A percentile compares a stretch with the other conserved stretches of the same genome.
Conservation (phyloP, 2,329 filamentous ascomycete genomes). For the Pezicula neosporulosa region DNA sequence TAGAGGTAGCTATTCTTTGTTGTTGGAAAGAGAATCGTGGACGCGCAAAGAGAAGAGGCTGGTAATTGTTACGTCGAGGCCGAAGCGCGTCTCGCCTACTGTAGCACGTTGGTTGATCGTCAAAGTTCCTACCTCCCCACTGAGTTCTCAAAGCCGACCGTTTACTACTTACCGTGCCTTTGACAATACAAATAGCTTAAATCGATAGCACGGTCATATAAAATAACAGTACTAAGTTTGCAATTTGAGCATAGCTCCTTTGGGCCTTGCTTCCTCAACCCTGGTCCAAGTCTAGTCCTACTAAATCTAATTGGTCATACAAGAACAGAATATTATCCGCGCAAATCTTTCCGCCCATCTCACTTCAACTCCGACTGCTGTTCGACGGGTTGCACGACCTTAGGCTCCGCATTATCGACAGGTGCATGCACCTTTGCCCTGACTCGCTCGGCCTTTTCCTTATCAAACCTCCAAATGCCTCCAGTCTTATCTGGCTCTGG, state of each 20-base stretch:
- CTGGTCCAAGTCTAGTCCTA: background rate
- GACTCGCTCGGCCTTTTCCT: slow-evolving; percentile 26
- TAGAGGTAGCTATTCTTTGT: background rate
- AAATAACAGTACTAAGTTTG: too few relatives aligned
- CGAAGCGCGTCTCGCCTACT: background rate
- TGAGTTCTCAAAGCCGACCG: too few relatives aligned
- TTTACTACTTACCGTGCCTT: too few relatives aligned
- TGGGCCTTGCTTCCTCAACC: too few relatives aligned
- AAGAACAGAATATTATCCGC: background rate
- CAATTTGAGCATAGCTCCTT: too few relatives aligned
- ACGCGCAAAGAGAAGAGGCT: background rate
- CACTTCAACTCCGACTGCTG: background rate
- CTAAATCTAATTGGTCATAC: background rate
- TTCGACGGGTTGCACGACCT: background rate
- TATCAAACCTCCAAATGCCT: slow-evolving; percentile 68
- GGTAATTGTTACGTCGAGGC: background rate
- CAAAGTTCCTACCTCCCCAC: background rate
- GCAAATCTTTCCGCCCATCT: background rate
- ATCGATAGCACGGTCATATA: too few relatives aligned
- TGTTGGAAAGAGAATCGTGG: background rate
- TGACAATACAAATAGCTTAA: too few relatives aligned
- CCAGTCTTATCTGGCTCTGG: slow-evolving; percentile 60
- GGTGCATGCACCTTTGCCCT: background rate
- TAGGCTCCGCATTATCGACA: background rate
- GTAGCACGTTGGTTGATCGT: background rate